Percentiles rank a stretch among this genome's conserved stretches.
Conservation (phyloP, 768 basidiomycete genomes). For the Royoungia palumana region DNA sequence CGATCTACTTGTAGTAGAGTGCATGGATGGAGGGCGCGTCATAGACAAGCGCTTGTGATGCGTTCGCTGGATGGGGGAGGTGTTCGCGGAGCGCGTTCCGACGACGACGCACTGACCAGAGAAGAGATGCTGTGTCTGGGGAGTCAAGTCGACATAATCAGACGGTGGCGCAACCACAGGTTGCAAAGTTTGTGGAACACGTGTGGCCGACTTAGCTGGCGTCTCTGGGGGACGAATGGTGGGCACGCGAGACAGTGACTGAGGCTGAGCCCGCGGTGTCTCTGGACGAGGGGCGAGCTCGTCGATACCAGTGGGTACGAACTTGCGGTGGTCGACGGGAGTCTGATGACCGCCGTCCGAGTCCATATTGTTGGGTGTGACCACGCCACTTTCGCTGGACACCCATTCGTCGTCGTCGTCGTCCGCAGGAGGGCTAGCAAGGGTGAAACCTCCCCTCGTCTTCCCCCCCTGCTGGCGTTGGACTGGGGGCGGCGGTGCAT, state of each 20-base stretch:
- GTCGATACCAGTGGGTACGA: conserved; percentile 11
- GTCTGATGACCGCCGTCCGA: conserved; percentile 34
- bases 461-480: conserved; percentile 33
- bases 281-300: conserved; percentile 24
- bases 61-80: conserved; percentile 37
- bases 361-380: conserved; percentile 50
- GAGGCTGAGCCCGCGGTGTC: conserved; percentile 31
- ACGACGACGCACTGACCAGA: conserved; percentile 20
- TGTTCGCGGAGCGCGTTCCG: conserved; percentile 38
- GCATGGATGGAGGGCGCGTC: conserved; percentile 61
- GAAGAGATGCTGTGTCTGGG: conserved; percentile 15
- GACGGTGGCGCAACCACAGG: conserved; percentile 11
- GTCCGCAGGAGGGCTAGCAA: conserved; percentile 48
- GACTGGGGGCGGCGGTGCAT: conserved; percentile 23
- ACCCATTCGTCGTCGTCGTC: conserved; percentile 75
- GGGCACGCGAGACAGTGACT: conserved; percentile 33
- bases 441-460: conserved; percentile 54
- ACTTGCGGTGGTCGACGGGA: conserved; percentile 27
- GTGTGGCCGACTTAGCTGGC: conserved; percentile 15
- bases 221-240: conserved; percentile 31
- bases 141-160: conserved; percentile 9
- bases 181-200: conserved; percentile 15
- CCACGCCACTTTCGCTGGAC: conserved; percentile 74
- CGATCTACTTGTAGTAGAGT: conserved; percentile 46
- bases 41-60: conserved; percentile 41